Percentiles rank a stretch among this genome's conserved stretches.
phyloP scores from a whole-genome alignment of 352 stramenopile species.

The Lagenidium giganteum region DNA sequence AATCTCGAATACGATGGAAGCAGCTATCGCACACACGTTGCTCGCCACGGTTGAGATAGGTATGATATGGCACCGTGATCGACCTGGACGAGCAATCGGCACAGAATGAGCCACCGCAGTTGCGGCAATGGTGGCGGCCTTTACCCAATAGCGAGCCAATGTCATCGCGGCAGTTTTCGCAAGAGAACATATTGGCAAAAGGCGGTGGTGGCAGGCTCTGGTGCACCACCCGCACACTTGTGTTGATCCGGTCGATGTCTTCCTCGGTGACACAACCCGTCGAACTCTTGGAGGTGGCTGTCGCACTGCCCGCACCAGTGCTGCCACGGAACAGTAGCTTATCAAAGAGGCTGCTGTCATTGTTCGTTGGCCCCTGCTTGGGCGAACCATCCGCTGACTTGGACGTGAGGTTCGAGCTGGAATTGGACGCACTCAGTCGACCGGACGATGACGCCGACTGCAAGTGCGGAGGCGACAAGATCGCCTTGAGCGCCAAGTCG shows the following conservation, averaged over 20 bases:
- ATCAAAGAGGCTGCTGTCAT: no score
- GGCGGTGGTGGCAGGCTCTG: conserved; percentile 35
- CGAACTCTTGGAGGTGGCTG: conserved; percentile 16
- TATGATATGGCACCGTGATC: conserved; percentile 40
- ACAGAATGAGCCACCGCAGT: conserved; percentile 64
- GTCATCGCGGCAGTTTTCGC: conserved; percentile 52
- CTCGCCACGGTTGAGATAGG: conserved; percentile 38
- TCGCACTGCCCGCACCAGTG: not conserved
- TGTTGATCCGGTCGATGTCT: conserved; percentile 22
- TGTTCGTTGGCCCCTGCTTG: no score
- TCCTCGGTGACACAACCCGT: conserved; percentile 31
- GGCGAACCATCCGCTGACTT: no score
- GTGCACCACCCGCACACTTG: conserved; percentile 34
- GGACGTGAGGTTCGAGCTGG: no score
- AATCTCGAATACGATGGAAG: conserved; percentile 55
- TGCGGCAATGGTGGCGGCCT: conserved; percentile 59
- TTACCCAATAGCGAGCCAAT: conserved; percentile 55
- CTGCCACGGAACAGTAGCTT: conserved; percentile 30
- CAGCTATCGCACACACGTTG: conserved; percentile 58
- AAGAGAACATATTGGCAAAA: conserved; percentile 63
- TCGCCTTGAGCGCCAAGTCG: conserved; percentile 47
- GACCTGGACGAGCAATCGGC: conserved; percentile 37
- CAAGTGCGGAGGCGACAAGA: conserved; percentile 33
- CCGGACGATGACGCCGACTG: not conserved
- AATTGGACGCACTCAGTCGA: no score